These are phyloP conservation scores for Sporisorium iseilematis-ciliati DNA, from an alignment of 1,284 basidiomycete genomes.

Conservation along the genomic window DNA sequence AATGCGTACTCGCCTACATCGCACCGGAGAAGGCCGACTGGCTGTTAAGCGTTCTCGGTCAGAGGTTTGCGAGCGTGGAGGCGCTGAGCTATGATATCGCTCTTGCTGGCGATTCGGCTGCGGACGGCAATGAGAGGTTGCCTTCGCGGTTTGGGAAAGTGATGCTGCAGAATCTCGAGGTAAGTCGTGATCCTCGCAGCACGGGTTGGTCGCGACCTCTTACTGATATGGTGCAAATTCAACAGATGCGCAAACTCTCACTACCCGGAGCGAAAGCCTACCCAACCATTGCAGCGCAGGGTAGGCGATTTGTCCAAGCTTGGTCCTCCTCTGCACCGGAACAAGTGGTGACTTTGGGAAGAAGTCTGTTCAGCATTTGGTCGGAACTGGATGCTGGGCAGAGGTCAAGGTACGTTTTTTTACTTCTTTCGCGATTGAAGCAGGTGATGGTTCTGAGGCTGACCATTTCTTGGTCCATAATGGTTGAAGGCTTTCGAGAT, in stretches of 20 bases:
- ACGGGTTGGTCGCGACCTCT: too few relatives aligned
- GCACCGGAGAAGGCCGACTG: conserved; percentile 39
- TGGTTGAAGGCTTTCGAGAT: conserved; percentile 39
- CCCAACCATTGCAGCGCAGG: conserved; percentile 51
- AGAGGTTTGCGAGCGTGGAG: conserved; percentile 17
- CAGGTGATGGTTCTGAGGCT: not conserved
- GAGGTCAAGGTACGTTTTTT: conserved; percentile 41
- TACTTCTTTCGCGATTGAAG: not conserved
- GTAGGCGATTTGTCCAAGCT: conserved; percentile 37
- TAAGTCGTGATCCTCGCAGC: conserved; percentile 16
- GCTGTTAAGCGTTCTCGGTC: conserved; percentile 40
- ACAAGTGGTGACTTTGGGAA: conserved; percentile 10
- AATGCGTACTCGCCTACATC: conserved; percentile 68
- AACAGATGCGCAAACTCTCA: conserved; percentile 51
- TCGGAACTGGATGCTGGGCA: conserved; percentile 28
- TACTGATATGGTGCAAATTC: too few relatives aligned
- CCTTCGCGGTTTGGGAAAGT: conserved; percentile 61
- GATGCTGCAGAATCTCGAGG: conserved; percentile 67
- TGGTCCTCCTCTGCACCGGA: conserved; percentile 8
- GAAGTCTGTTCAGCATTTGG: conserved; percentile 54
- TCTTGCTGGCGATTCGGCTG: conserved; percentile 49
- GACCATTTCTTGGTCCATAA: not conserved
- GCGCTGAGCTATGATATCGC: conserved; percentile 66
- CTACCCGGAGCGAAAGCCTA: conserved; percentile 61
- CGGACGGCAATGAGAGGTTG: not conserved